A percentile compares a stretch with the other conserved stretches of the same genome.
phyloP scores from a whole-genome alignment of 2,329 filamentous ascomycete genomes.

The Curvularia lunata region DNA sequence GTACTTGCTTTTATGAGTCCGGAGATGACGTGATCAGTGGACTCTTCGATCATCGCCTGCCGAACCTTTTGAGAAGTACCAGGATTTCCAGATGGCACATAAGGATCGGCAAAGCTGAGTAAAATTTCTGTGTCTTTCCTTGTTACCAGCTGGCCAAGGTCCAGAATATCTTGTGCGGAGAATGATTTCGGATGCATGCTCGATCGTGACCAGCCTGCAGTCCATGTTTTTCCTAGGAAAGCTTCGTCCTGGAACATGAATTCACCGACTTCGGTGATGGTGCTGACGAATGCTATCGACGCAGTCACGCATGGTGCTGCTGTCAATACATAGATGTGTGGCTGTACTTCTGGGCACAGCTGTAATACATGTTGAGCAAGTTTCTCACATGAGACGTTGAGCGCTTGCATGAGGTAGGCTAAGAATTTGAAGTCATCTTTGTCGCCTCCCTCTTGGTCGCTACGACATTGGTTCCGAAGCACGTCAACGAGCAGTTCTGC shows the following conservation, averaged over 20 bases:
- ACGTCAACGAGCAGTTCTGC: slow-evolving; percentile 24
- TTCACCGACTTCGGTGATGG: slow-evolving; percentile 12
- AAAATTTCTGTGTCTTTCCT: neutral
- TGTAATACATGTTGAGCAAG: slow-evolving; percentile 17
- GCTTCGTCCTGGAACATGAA: slow-evolving; percentile 18
- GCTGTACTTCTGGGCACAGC: slow-evolving; percentile 7
- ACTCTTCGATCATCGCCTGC: slow-evolving; percentile 11
- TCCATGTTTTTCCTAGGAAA: slow-evolving; percentile 11
- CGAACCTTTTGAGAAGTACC: slow-evolving; percentile 15
- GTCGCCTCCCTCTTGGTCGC: slow-evolving; percentile 5
- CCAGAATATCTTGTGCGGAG: slow-evolving; percentile 11
- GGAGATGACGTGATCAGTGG: slow-evolving; percentile 12
- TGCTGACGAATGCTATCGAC: slow-evolving; percentile 15
- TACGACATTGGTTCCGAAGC: slow-evolving; percentile 19
- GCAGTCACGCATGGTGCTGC: slow-evolving; percentile 14
- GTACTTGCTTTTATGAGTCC: slow-evolving; percentile 1
- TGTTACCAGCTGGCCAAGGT: slow-evolving; percentile 1
- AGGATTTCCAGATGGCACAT: slow-evolving; percentile 9
- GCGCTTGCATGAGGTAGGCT: slow-evolving; percentile 15
- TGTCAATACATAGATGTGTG: slow-evolving; percentile 16
- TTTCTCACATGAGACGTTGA: slow-evolving; percentile 15
- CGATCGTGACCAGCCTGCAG: slow-evolving; percentile 9
- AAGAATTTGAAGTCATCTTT: slow-evolving; percentile 19
- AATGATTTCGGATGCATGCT: slow-evolving; percentile 18
- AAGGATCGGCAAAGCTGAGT: slow-evolving; percentile 15